Conservation (phyloP, 2,329 filamentous ascomycete genomes). For the Lasiodiplodia sp. region DNA sequence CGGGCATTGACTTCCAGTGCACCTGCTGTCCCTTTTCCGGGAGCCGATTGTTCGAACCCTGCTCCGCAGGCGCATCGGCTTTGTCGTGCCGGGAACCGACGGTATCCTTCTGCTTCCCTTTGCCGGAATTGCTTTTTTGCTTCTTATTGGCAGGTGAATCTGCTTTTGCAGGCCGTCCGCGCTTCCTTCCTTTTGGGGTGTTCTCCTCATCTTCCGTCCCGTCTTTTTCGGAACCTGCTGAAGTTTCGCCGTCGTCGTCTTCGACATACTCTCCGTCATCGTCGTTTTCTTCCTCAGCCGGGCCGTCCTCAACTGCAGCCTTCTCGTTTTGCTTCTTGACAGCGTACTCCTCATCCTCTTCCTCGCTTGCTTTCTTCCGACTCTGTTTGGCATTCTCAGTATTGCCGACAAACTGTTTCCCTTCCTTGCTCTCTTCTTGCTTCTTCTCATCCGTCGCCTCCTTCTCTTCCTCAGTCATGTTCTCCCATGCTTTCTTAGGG, state of each 20-base stretch:
- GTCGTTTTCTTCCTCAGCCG: slow-evolving; percentile 42
- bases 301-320: slow-evolving; percentile 31
- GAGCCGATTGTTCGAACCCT: slow-evolving; percentile 42
- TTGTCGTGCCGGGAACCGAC: slow-evolving; percentile 39
- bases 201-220: not conserved
- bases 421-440: slow-evolving; percentile 47
- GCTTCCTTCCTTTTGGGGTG: slow-evolving; percentile 34
- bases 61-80: slow-evolving; percentile 38
- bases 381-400: slow-evolving; percentile 51
- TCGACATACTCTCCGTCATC: slow-evolving; percentile 33
- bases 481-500: slow-evolving; percentile 58
- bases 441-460: slow-evolving; percentile 52
- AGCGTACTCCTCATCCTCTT: slow-evolving; percentile 43
- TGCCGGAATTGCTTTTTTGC: slow-evolving; percentile 40
- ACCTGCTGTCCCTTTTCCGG: slow-evolving; percentile 52
- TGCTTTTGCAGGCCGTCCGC: slow-evolving; percentile 40
- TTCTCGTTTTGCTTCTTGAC: slow-evolving; percentile 36
- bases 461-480: slow-evolving; percentile 56
- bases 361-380: slow-evolving; percentile 47
- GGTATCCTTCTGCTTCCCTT: slow-evolving; percentile 33
- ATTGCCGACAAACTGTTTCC: slow-evolving; percentile 55
- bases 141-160: slow-evolving; percentile 44
- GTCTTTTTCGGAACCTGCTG: slow-evolving; percentile 42
- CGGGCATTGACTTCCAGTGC: slow-evolving; percentile 51
- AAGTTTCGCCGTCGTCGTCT: slow-evolving; percentile 30